Base-by-base conservation (phyloP, 176 grass and related monocot species). In the Poa annua region DNA sequence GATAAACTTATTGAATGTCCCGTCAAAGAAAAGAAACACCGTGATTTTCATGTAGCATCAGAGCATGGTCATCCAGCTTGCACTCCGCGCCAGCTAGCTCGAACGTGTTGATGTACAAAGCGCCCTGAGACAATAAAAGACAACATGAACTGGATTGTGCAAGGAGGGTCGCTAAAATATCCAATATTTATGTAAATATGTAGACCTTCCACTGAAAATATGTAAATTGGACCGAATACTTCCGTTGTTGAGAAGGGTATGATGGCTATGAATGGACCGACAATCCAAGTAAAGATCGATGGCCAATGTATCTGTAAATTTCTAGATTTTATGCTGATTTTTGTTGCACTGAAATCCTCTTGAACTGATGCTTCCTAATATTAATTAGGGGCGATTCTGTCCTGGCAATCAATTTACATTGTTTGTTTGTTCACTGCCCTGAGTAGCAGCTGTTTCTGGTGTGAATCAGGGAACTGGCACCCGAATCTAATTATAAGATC, bases 21-120 rank as follows among this genome's bases (percentile, higher is more conserved):
- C 48, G 8, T 57, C 57, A n/a, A 74, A 74, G 48, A 81, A 60
- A 33, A 85, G 17, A 29, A 65, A 84, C 77, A 82, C 85, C 70
- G n/a, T 89, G 82, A 9, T 62, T 60, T 61, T 81, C 62, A 14
- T 52, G 77, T 10, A 89, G 71, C 71, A 20, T 81, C 17, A 61
- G 71, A 62, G 17, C 77, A 70, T 53, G 21, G 22, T 52, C 54
- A 50, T 24, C 44, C 21, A 49, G 38, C 20, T 59, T 66, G 38
- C 56, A 21, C 1, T 41, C 26, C 35, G n/a, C 59, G 41, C 6
- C 29, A 80, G 15, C 47, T 15, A 69, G n/a, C 0, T 66, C 59
- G 32, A 74, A 11, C 60, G 60, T 61, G 45, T 49, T 50, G 36
- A 56, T 49, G 15, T 80, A 26, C 26, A 84, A 26, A 39, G 63